phyloP scores from a whole-genome alignment of 1,139 yeast genomes.

The Yamadazyma dushanensis region DNA sequence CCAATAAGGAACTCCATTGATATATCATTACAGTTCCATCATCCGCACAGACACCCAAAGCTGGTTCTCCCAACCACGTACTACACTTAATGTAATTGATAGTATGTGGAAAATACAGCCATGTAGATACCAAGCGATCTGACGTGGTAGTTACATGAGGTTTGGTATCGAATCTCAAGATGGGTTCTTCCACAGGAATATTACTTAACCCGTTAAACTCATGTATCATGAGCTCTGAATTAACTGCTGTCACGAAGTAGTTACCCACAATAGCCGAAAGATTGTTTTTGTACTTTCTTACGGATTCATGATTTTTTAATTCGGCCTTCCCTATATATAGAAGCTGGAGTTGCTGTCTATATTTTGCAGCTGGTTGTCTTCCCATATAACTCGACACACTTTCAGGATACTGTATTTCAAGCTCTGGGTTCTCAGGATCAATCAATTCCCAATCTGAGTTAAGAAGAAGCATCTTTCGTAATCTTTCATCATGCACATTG shows the following conservation, averaged over 20 bases:
- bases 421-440: background rate
- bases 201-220: slow-evolving; percentile 25
- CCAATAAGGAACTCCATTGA: slow-evolving; percentile 27
- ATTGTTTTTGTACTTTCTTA: slow-evolving; percentile 39
- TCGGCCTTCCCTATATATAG: slow-evolving; percentile 1
- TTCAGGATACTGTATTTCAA: background rate
- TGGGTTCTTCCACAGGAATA: slow-evolving; percentile 25
- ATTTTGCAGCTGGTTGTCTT: slow-evolving; percentile 7
- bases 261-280: slow-evolving; percentile 21
- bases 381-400: background rate
- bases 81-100: slow-evolving; percentile 45
- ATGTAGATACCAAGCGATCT: slow-evolving; percentile 44
- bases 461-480: background rate
- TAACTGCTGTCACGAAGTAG: slow-evolving; percentile 27
- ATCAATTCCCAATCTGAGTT: background rate
- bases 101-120: slow-evolving; percentile 57
- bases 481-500: slow-evolving; percentile 3
- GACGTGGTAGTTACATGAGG: slow-evolving; percentile 38
- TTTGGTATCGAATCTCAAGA: slow-evolving; percentile 37
- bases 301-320: slow-evolving; percentile 17
- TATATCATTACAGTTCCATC: slow-evolving; percentile 56
- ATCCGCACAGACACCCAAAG: slow-evolving; percentile 52
- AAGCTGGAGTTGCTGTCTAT: slow-evolving; percentile 5
- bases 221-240: slow-evolving; percentile 31
- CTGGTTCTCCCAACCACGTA: slow-evolving; percentile 30